A percentile compares a stretch with the other conserved stretches of the same genome.
Conservation (phyloP, 352 stramenopile genomes). For the Phytophthora hybrid region DNA sequence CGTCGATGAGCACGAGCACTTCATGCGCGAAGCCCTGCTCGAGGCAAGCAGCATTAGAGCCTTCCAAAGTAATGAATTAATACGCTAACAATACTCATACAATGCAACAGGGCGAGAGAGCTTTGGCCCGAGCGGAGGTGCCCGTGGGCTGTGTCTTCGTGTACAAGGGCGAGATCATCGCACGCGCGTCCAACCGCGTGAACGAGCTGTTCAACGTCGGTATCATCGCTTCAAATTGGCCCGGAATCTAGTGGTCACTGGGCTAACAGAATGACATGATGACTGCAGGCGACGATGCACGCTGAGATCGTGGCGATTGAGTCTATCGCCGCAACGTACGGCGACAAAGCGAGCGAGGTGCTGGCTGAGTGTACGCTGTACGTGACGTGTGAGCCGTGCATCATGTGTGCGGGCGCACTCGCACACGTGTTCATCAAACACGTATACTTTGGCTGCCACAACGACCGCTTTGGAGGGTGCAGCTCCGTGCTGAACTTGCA, state of each 20-base stretch:
- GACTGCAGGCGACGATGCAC: constrained; percentile 83
- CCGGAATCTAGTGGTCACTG: not conserved
- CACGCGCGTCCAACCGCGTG: constrained; percentile 83
- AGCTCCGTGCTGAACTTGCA: constrained; percentile 91
- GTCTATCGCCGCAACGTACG: constrained; percentile 61
- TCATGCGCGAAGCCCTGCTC: constrained; percentile 77
- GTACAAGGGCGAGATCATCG: constrained; percentile 77
- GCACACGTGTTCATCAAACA: constrained; percentile 73
- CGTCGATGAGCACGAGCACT: constrained; percentile 53
- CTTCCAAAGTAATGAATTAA: not conserved
- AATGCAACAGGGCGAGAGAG: constrained; percentile 71
- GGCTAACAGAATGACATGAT: not conserved
- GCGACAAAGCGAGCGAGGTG: constrained; percentile 50
- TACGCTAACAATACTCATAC: not conserved
- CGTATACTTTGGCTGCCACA: constrained; percentile 93
- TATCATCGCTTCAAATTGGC: not conserved
- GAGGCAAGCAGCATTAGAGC: constrained; percentile 49
- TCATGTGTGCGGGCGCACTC: constrained; percentile 94
- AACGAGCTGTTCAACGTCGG: constrained; percentile 90
- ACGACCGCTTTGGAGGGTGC: constrained; percentile 94
- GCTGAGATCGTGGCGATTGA: constrained; percentile 94
- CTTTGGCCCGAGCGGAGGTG: constrained; percentile 85
- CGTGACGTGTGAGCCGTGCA: constrained; percentile 95
- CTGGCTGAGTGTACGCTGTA: constrained; percentile 77
- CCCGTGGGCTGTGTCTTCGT: constrained; percentile 95